Evolutionary conservation across 495 filamentous ascomycete species (phyloP), one percentile per base, ranked within the genome.

Genomic region (Podospora sp.): DNA sequence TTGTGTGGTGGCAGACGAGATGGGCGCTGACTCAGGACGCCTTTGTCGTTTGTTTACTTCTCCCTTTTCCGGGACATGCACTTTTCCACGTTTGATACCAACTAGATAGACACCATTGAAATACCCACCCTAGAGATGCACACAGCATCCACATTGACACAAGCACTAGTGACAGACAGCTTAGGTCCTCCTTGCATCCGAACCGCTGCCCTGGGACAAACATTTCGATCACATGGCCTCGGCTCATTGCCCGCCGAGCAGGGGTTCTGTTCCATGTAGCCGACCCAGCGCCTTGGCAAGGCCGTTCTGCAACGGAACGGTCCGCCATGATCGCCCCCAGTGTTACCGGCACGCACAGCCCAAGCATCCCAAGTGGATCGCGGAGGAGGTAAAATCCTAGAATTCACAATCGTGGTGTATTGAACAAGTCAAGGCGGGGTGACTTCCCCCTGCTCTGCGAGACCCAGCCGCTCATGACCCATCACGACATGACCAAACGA

Each of bases 1-100:
- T n/a, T n/a, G n/a, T 33, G 29, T 33, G 40, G 40, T 46, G 5
- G 40, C 2, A 11, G 40, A 18, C n/a, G n/a, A n/a, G n/a, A 46
- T 46, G 40, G 40, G 14, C 2, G 40, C 29, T 33, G 29, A 33
- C 4, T 33, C 29, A 33, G 40, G 40, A 36, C 9, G 40, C 11
- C 2, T 6, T 46, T 46, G 8, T 29, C 40, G 46, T 60, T 65
- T 53, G 62, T 60, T 58, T 35, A 62, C 36, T 65, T 65, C 50
- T 63, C 9, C 6, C 50, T 63, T 65, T 46, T 46, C 14, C 16
- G 40, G 33, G 33, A 36, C n/a, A n/a, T n/a, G n/a, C n/a, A 33
- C 29, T 33, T 33, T 8, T 3, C 29, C 3, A 33, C 8, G 29
- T 33, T 33, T 8, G 29, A 33, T 8, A 33, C 29, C 29, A 33